Conservation (phyloP, 768 basidiomycete genomes). For the Lentinula guzmanii region DNA sequence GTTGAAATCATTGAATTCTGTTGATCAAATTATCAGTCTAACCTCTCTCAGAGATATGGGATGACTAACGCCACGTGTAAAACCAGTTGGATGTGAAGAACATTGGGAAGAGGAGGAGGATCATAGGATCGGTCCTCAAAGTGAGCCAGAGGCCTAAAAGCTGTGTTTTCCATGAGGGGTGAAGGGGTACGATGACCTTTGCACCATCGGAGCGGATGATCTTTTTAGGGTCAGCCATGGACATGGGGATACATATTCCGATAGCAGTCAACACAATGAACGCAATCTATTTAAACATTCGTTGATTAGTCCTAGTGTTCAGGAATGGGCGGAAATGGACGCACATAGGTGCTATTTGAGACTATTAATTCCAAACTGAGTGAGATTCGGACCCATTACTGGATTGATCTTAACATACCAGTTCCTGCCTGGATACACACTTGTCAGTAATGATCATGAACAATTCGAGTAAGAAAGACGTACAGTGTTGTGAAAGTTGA, state of each 20-base stretch:
- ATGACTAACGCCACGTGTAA: conserved; percentile 74
- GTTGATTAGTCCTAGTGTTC: neutral
- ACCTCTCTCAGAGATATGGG: neutral
- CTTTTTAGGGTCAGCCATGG: conserved; percentile 67
- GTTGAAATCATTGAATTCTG: conserved; percentile 79
- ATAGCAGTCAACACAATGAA: conserved; percentile 70
- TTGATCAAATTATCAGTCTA: conserved; percentile 4
- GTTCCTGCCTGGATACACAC: conserved; percentile 27
- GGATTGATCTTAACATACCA: conserved; percentile 23
- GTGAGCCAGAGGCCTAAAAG: conserved; percentile 63
- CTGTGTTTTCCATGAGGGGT: conserved; percentile 77
- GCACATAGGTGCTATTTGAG: conserved; percentile 68
- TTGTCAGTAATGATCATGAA: neutral
- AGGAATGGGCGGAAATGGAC: conserved; percentile 14
- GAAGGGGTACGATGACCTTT: conserved; percentile 51
- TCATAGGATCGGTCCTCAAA: conserved; percentile 62
- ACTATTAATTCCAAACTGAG: conserved; percentile 30
- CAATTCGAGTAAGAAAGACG: conserved; percentile 11
- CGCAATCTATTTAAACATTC: conserved; percentile 47
- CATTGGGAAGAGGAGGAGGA: conserved; percentile 78
- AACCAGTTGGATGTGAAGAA: conserved; percentile 84
- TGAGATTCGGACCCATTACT: neutral
- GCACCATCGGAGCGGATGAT: conserved; percentile 76
- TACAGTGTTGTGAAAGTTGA: conserved; percentile 62
- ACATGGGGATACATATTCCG: conserved; percentile 58